Conservation (phyloP, 139 green algal genomes). For the Chlorella sp. region DNA sequence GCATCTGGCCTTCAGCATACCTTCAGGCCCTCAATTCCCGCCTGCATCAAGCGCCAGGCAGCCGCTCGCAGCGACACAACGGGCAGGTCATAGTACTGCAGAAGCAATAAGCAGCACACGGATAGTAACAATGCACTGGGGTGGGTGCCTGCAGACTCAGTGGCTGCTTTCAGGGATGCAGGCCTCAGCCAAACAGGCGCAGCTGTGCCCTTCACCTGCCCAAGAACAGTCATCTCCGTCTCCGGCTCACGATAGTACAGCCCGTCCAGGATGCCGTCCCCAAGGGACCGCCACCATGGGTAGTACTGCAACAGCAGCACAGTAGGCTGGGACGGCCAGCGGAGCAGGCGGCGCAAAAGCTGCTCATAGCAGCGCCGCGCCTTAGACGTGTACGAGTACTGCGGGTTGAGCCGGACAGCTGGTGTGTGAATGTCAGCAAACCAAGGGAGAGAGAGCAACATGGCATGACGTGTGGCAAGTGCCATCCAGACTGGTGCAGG, state of each 20-base stretch:
- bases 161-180: not conserved
- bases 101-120: not conserved
- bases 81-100: conserved; percentile 17
- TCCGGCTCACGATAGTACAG: conserved; percentile 15
- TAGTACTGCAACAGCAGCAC: conserved; percentile 21
- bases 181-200: too few species aligned
- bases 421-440: too few species aligned
- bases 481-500: too few species aligned
- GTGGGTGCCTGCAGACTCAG: not conserved
- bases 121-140: not conserved
- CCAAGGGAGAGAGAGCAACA: too few species aligned
- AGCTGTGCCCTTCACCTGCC: not conserved
- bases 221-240: not conserved
- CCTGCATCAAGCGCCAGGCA: conserved; percentile 10
- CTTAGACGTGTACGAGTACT: not conserved
- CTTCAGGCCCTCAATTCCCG: not conserved
- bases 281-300: not conserved
- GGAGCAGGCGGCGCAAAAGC: conserved; percentile 11
- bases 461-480: not conserved
- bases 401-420: too few species aligned
- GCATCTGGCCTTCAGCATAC: not conserved
- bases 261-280: not conserved
- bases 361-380: not conserved
- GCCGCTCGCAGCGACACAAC: conserved; percentile 3
- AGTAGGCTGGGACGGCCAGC: not conserved